Evolutionary conservation across 305 asterid species (phyloP).

Genomic region (Salvia sclarea): DNA sequence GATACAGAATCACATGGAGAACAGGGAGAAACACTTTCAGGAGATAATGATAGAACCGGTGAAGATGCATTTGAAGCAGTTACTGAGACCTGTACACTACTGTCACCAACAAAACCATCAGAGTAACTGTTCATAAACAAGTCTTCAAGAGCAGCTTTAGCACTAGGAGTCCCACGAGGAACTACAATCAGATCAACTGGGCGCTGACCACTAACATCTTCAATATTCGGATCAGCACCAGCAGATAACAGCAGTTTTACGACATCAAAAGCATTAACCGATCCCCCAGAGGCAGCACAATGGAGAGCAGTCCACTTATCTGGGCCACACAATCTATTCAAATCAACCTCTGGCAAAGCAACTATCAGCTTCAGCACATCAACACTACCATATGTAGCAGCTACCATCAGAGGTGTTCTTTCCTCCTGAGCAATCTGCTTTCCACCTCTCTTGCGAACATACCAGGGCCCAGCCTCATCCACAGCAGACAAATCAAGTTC

Average conservation of each 20-base stretch:
- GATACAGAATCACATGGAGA: conserved; percentile 48
- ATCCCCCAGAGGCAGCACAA: conserved; percentile 79
- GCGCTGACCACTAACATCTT: conserved; percentile 52
- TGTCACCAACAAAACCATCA: conserved; percentile 50
- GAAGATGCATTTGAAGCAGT: conserved; percentile 53
- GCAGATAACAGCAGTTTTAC: conserved; percentile 63
- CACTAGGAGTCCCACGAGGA: conserved; percentile 48
- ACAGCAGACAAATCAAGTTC: conserved; percentile 57
- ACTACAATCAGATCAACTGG: conserved; percentile 59
- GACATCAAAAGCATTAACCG: conserved; percentile 46
- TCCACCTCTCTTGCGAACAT: conserved; percentile 61
- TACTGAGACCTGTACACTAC: conserved; percentile 35
- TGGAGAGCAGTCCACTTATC: conserved; percentile 79
- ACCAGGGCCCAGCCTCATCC: conserved; percentile 72
- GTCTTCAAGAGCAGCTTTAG: conserved; percentile 49
- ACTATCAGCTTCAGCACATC: conserved; percentile 65
- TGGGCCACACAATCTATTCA: conserved; percentile 60
- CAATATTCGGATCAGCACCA: conserved; percentile 71
- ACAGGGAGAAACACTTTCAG: conserved; percentile 48
- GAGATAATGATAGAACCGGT: conserved; percentile 56
- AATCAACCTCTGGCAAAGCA: conserved; percentile 63
- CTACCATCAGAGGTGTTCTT: conserved; percentile 80
- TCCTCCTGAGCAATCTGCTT: conserved; percentile 65
- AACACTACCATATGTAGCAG: conserved; percentile 70
- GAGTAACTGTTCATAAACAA: conserved; percentile 49